These are phyloP conservation scores for Rhizophora mangle DNA, from an alignment of 345 rosid species.

Conservation along the genomic window DNA sequence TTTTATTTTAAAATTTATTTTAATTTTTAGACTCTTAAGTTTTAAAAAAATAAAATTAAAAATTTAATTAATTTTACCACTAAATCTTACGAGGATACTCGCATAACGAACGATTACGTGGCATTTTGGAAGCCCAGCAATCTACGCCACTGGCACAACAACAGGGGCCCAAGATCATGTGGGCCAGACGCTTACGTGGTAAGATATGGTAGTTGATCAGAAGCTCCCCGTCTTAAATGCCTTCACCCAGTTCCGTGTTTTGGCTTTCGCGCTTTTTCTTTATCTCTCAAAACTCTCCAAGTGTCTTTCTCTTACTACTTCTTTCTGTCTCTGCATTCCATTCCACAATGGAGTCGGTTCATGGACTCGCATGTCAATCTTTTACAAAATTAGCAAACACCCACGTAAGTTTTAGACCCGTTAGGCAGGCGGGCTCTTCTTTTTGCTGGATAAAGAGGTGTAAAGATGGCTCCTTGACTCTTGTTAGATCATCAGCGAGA, in stretches of 20 bases:
- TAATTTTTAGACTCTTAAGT: too few species aligned
- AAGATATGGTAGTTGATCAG: not conserved
- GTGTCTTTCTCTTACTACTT: constrained; percentile 5
- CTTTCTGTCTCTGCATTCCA: not conserved
- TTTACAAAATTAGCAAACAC: not conserved
- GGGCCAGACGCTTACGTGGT: not conserved
- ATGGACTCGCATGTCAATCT: constrained; percentile 19
- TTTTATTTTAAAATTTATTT: too few species aligned
- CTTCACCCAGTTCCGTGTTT: constrained; percentile 8
- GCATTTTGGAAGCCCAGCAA: too few species aligned
- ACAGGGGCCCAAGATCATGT: too few species aligned
- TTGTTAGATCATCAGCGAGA: constrained; percentile 27
- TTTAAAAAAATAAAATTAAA: too few species aligned
- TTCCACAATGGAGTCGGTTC: constrained; percentile 44
- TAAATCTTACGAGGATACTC: too few species aligned
- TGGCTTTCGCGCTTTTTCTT: constrained; percentile 24
- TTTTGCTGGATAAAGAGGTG: constrained; percentile 19
- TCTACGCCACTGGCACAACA: too few species aligned
- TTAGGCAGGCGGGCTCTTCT: constrained; percentile 27
- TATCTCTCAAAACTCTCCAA: not conserved
- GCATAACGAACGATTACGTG: too few species aligned
- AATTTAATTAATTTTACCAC: too few species aligned
- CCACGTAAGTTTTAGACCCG: constrained; percentile 11
- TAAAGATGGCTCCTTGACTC: constrained; percentile 26
- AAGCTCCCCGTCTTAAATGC: not conserved